Percentiles rank a stretch among this genome's conserved stretches.
phyloP scores from a whole-genome alignment of 2,329 filamentous ascomycete genomes.

The Fusarium tuaranense region DNA sequence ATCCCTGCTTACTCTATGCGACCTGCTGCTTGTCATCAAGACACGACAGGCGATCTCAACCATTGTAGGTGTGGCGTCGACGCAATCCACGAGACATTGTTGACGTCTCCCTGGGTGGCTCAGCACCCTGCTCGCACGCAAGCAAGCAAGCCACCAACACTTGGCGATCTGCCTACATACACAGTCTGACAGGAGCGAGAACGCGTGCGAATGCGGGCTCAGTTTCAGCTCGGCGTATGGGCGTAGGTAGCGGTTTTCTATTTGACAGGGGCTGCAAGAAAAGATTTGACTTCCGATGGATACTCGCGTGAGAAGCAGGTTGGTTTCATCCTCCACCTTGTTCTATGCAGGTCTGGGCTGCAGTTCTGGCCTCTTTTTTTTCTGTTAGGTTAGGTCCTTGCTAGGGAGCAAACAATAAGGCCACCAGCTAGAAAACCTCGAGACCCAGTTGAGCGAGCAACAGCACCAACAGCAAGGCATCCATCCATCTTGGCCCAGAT shows the following conservation, averaged over 20 bases:
- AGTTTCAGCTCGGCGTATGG: background rate
- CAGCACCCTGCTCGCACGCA: conserved; percentile 24
- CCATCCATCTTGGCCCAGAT: conserved; percentile 3
- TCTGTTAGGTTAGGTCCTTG: background rate
- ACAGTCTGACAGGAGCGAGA: background rate
- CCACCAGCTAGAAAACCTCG: background rate
- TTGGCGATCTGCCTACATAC: background rate
- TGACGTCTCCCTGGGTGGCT: conserved; percentile 41
- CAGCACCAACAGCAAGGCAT: background rate
- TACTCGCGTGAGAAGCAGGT: conserved; percentile 15
- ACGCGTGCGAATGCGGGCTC: background rate
- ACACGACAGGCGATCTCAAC: background rate
- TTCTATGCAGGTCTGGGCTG: conserved; percentile 10
- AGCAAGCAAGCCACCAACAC: conserved; percentile 17
- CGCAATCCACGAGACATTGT: conserved; percentile 27
- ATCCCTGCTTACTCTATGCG: conserved; percentile 7
- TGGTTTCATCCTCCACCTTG: conserved; percentile 27
- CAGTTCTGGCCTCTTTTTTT: background rate
- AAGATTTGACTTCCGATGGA: background rate
- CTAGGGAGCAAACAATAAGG: conserved; percentile 1
- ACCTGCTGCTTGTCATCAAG: background rate
- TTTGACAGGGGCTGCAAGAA: background rate
- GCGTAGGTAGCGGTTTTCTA: background rate
- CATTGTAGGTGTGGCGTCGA: conserved; percentile 11
- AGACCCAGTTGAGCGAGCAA: background rate